These are phyloP conservation scores for Phtheirospermum japonicum DNA, from an alignment of 257 asterid species.

Conservation along the genomic window DNA sequence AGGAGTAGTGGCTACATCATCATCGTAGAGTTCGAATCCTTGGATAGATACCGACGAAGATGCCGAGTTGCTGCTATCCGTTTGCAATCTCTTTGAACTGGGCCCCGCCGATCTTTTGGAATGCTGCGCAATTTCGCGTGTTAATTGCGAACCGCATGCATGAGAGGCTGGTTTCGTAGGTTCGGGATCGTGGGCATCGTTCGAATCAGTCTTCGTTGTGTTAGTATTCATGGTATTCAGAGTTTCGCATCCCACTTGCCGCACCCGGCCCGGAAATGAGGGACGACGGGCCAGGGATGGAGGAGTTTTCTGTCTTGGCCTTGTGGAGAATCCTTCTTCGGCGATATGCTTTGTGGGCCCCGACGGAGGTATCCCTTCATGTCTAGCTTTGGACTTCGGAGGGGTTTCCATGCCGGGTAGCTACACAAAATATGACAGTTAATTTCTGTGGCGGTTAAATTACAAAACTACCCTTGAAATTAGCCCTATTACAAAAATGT, in stretches of 20 bases:
- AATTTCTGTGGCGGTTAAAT: background rate
- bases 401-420: conserved; percentile 57
- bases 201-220: conserved; percentile 26
- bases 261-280: conserved; percentile 51
- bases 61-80: conserved; percentile 75
- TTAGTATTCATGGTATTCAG: conserved; percentile 34
- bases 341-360: conserved; percentile 44
- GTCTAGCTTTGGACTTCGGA: conserved; percentile 63
- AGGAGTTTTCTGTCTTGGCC: conserved; percentile 61
- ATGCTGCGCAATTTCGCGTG: conserved; percentile 41
- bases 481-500: background rate
- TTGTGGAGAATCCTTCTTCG: conserved; percentile 51
- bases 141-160: conserved; percentile 28
- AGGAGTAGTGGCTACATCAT: conserved; percentile 47
- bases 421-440: conserved; percentile 37
- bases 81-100: conserved; percentile 47
- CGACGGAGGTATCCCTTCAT: conserved; percentile 56
- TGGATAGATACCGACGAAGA: conserved; percentile 73
- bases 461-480: background rate
- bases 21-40: conserved; percentile 61
- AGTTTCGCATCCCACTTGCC: conserved; percentile 43
- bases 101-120: conserved; percentile 36
- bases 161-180: conserved; percentile 32
- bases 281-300: conserved; percentile 50
- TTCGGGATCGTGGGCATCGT: conserved; percentile 42